Evolutionary conservation across 2,329 filamentous ascomycete genomes (phyloP), one percentile per base, ranked within the genome.

Genomic region (Aureobasidium pullulans): DNA sequence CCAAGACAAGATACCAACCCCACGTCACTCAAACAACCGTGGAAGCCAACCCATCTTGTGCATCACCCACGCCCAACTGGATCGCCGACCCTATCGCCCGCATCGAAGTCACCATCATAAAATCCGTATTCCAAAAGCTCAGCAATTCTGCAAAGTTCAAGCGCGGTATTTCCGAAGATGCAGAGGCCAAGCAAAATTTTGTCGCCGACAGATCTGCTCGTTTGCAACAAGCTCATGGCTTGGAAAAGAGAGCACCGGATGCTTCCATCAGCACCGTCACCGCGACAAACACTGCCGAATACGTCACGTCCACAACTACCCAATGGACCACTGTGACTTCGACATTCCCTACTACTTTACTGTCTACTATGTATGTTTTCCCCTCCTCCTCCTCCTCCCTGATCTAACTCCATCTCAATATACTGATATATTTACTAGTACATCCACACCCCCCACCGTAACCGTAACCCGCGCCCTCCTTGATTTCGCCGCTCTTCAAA

Each of bases 401-500:
- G 11, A n/a, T 8, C 19, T 43, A 19, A 54, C 7, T 1, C 10
- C 28, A 8, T 8, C 9, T 15, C 28, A 7, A 15, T 7, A 23
- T n/a, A 5, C 42, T 7, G 9, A 15, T 7, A 36, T 8, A 9
- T 36, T 36, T 36, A 9, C 34, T 36, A 54, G 50, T 9, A 48
- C 54, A 3, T 47, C 42, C 11, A 57, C 54, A 29, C 54, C 54
- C 2, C 6, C 54, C 13, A 13, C 23, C 0, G 42, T 48, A 4
- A 57, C 54, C 6, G 36, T 57, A 4, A 57, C 54, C 7, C 28
- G 31, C 13, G 54, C 54, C 2, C 54, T 57, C 32, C n/a, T 57
- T 16, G 43, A 57, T 11, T 43, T 57, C 29, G 54, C 42, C 6
- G 40, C 29, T 4, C 42, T 57, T 0, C 32, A 47, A 5, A 57